Base-by-base conservation (phyloP, 139 green algal species). In the Chlamydomonas sp. region DNA sequence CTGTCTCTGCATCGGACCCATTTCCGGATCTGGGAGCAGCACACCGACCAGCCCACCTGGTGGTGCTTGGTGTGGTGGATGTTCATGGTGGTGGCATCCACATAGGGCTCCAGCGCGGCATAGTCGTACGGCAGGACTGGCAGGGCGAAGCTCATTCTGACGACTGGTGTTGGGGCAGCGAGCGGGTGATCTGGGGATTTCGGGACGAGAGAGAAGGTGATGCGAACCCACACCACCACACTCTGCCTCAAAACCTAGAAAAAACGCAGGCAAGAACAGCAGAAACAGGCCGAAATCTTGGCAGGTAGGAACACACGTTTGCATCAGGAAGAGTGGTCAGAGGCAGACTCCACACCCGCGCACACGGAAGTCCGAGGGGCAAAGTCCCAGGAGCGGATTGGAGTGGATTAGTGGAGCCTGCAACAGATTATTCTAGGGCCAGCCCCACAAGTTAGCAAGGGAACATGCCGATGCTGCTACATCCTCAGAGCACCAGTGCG, bases 21-120 rank as follows among this genome's bases (percentile, higher is more conserved):
- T 3, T 59, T 59, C 24, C 6, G n/a, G n/a, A n/a, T n/a, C n/a
- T n/a, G n/a, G n/a, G n/a, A n/a, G n/a, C n/a, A n/a, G n/a, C n/a
- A n/a, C 6, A 31, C 3, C 8, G 29, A 10, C 29, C n/a, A 10
- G 30, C 76, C 48, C 88, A 90, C 22, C 47, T 86, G 73, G 69
- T 95, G 89, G 63, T 95, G 88, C 81, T 94, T 95, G 73, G 70
- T 82, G 65, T 90, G 85, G 72, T 88, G 83, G 57, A 91, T 85
- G 34, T 65, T 74, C 90, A 96, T 96, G 13, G 90, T 96, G 20
- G 35, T 76, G 13, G 82, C 73, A 58, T 96, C 90, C 3, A 96
- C 83, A 58, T 84, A 77, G 1, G 90, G 90, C 84, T 96, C 86
- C 20, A 95, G 86, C 0, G 81, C 73, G 0, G 64, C 68, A 30